Conservation (phyloP, 495 filamentous ascomycete genomes). For the Trichoderma gamsii region DNA sequence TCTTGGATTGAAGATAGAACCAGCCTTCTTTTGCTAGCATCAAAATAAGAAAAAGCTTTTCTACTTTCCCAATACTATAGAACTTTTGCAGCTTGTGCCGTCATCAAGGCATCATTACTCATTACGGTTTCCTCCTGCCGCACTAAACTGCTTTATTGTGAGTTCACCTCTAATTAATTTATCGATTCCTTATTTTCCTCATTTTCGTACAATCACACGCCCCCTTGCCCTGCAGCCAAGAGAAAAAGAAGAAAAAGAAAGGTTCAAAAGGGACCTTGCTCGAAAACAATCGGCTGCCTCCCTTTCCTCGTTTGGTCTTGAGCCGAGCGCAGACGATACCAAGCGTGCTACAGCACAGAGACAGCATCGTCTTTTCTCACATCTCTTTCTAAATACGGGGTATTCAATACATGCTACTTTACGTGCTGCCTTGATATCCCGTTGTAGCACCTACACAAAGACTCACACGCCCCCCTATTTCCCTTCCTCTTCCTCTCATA, state of each 20-base stretch:
- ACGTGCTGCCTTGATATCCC: too few species aligned
- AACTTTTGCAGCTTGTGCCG: not conserved
- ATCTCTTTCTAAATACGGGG: not conserved
- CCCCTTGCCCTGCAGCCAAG: constrained; percentile 1
- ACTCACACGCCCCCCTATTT: not conserved
- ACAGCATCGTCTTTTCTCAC: not conserved
- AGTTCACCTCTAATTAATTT: not conserved
- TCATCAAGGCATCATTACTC: constrained; percentile 3
- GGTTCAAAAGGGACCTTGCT: not conserved
- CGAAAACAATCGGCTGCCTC: not conserved
- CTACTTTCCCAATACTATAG: not conserved
- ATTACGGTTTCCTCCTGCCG: not conserved
- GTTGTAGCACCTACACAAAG: not conserved
- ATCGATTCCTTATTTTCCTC: not conserved
- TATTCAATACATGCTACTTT: too few species aligned
- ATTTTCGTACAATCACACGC: not conserved
- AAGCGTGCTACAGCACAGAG: constrained; percentile 1
- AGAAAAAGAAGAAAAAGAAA: not conserved
- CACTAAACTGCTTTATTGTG: not conserved
- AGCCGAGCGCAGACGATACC: constrained; percentile 10
- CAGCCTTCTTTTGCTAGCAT: not conserved
- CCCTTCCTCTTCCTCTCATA: not conserved
- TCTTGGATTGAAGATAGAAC: not conserved
- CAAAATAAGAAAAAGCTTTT: not conserved
- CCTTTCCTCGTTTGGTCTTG: not conserved